Base-by-base conservation (phyloP, 257 asterid genomes). In the Phtheirospermum japonicum region DNA sequence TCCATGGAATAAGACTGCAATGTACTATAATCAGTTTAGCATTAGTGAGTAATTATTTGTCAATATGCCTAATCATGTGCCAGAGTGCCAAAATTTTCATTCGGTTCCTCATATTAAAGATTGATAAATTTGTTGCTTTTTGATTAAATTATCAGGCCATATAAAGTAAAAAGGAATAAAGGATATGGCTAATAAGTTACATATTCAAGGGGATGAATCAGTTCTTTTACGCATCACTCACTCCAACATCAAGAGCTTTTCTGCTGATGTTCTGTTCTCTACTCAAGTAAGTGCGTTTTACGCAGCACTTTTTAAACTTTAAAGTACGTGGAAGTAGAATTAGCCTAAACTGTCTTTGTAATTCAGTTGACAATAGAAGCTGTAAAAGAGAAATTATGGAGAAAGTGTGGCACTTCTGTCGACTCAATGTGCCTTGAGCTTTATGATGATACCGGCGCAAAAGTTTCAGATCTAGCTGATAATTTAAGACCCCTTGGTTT, bases 331-430 rank as follows among this genome's bases (percentile, higher is more conserved):
- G 37, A 61, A n/a, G 57, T 11, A 17, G 52, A 43, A 23, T 14
- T 45, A 0, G 7, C 5, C 49, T 12, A 7, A n/a, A 13, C 19
- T 76, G 52, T 46, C 33, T 58, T 43, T 75, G 65, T 75, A 26
- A 34, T 30, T 42, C 79, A 92, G 98, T 81, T 80, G 90, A 72
- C 84, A 11, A 80, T 92, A 54, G 97, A 86, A 78, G 87, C 95
- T 61, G 85, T 84, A 2, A 92, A 92, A 74, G 98, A 92, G 59
- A 92, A 86, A 83, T 57, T 88, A 69, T 88, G 98, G 98, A 88
- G 70, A 71, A 91, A 82, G 77, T 83, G 97, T 75, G 98, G 98
- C 11, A 88, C 98, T 69, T 84, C 93, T 53, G 93, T 92, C 36
- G 68, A 73, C 64, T 84, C 97, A 26, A 88, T 92, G 98, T 28